Evolutionary conservation across 192 early-diverging fungal genomes (phyloP), one percentile per base, ranked within the genome.

Genomic region (Nowakowskiella sp.): DNA sequence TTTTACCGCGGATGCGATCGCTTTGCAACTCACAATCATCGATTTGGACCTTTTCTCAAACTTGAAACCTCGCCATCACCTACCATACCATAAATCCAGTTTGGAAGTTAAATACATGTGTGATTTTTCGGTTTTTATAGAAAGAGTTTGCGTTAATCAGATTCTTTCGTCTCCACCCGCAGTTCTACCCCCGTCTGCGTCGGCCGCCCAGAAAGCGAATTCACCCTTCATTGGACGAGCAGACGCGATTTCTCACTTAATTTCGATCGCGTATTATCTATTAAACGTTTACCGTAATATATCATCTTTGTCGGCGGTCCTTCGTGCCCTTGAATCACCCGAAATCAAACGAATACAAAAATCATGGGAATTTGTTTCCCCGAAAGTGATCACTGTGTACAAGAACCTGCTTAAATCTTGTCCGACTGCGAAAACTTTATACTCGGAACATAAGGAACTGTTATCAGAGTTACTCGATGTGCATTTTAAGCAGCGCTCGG

Each of bases 281-380:
- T 47, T 70, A 27, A 57, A 70, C 46, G 46, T 30, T 4, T 65
- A 65, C 43, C 57, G 62, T 22, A 60, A 70, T 47, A 13, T 70
- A 21, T 57, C 56, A 30, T 58, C 44, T 21, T 7, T 49, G 0
- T 25, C 21, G 16, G 62, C 62, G 3, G 22, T 65, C 0, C 23
- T 65, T 25, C 23, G 32, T 4, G 62, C 52, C 13, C 56, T 70
- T 4, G 5, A 10, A 3, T 59, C 64, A 21, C 58, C 62, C 6
- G 44, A 64, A 9, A 9, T 70, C 0, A 24, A 21, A 34, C 61
- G 67, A 9, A 46, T 70, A 0, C 10, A 4, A 9, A 46, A 42
- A 9, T 19, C 58, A 3, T 70, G 67, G 67, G 62, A 55, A 1
- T 1, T 26, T 6, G 33, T 70, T 6, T 39, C 53, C 3, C 5